Evolutionary conservation across 2,329 filamentous ascomycete genomes (phyloP).

Genomic region (Orbilia ellipsospora): DNA sequence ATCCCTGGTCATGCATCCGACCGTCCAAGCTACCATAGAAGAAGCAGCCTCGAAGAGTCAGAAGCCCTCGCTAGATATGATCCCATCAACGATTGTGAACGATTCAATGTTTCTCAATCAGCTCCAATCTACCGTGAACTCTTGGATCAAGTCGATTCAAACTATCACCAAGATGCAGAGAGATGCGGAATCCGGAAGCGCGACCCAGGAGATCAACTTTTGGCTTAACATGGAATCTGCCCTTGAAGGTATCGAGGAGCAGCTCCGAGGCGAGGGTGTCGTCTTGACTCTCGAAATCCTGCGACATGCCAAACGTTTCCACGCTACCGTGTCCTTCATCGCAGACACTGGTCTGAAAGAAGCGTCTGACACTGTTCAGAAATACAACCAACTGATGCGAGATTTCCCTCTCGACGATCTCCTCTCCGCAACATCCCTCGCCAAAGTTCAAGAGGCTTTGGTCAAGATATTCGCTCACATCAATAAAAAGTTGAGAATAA

Average conservation of each 20-base stretch:
- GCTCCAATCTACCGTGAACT: slow-evolving; percentile 91
- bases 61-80: slow-evolving; percentile 80
- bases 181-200: slow-evolving; percentile 80
- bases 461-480: slow-evolving; percentile 90
- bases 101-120: slow-evolving; percentile 94
- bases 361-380: slow-evolving; percentile 93
- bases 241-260: slow-evolving; percentile 88
- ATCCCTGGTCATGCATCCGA: slow-evolving; percentile 84
- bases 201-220: slow-evolving; percentile 98
- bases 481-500: slow-evolving; percentile 97
- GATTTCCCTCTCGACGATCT: slow-evolving; percentile 97
- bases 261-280: slow-evolving; percentile 89
- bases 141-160: slow-evolving; percentile 99
- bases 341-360: slow-evolving; percentile 97
- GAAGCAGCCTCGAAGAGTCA: slow-evolving; percentile 75
- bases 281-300: slow-evolving; percentile 91
- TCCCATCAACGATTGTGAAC: slow-evolving; percentile 79
- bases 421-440: slow-evolving; percentile 86
- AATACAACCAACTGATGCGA: slow-evolving; percentile 98
- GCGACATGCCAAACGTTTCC: slow-evolving; percentile 96
- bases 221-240: slow-evolving; percentile 98
- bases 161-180: slow-evolving; percentile 93
- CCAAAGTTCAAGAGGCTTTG: slow-evolving; percentile 89
- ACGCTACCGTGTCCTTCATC: slow-evolving; percentile 95
- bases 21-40: slow-evolving; percentile 86